These are phyloP conservation scores for Epipyxis sp. DNA, from an alignment of 108 stramenopile species.

Conservation along the genomic window DNA sequence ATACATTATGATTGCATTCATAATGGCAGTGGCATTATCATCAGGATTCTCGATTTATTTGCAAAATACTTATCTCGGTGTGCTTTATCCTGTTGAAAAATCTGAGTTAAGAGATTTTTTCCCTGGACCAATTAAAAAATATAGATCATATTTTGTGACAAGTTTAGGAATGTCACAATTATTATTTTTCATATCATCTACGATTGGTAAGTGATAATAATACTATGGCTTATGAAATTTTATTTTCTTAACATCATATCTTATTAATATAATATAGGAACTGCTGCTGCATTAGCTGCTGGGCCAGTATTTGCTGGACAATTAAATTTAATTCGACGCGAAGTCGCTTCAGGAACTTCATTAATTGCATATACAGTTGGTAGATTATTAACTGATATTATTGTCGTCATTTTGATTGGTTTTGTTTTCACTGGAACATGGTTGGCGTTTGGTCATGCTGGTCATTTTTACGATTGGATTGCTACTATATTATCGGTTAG, in stretches of 20 bases:
- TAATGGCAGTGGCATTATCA: not conserved
- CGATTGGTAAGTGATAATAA: too few species aligned
- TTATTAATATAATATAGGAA: too few species aligned
- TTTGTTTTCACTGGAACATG: not conserved
- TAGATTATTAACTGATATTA: not conserved
- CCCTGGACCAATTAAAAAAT: not conserved
- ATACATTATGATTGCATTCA: not conserved
- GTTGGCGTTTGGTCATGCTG: not conserved
- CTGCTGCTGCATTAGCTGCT: not conserved
- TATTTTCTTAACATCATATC: too few species aligned
- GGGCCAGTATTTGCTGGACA: constrained; percentile 2
- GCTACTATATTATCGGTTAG: not conserved
- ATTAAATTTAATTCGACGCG: not conserved
- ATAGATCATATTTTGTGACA: not conserved
- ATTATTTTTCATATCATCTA: constrained; percentile 10
- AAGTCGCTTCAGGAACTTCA: not conserved
- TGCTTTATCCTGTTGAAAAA: not conserved
- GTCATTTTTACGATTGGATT: not conserved
- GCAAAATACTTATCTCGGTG: not conserved
- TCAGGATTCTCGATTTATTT: not conserved
- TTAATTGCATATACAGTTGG: not conserved
- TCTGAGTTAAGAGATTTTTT: not conserved
- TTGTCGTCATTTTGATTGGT: not conserved
- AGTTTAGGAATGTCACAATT: not conserved
- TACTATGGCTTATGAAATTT: too few species aligned